Conservation (phyloP, 1,284 basidiomycete genomes). For the Ustilago lituana region DNA sequence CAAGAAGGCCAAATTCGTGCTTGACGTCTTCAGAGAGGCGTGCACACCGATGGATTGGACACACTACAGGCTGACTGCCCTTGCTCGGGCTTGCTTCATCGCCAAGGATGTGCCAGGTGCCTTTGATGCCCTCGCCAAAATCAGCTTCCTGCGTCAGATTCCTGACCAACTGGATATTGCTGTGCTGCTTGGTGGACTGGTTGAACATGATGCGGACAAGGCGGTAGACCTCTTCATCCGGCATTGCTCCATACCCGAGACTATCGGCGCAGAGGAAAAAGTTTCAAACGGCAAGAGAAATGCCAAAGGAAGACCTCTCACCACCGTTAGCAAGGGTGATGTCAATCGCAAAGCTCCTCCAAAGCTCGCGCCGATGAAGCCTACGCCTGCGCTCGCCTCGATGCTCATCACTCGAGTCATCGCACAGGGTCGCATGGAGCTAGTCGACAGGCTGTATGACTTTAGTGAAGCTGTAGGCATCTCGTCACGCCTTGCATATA, state of each 20-base stretch:
- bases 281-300: not conserved
- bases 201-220: constrained; percentile 30
- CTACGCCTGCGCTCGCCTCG: constrained; percentile 16
- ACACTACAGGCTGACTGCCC: constrained; percentile 35
- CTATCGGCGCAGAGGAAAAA: not conserved
- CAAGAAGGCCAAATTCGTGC: constrained; percentile 26
- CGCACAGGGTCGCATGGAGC: constrained; percentile 19
- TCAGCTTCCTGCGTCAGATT: constrained; percentile 22
- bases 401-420: constrained; percentile 25
- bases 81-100: constrained; percentile 32
- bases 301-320: not conserved
- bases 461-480: constrained; percentile 24
- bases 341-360: not conserved
- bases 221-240: constrained; percentile 36
- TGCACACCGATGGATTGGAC: constrained; percentile 31
- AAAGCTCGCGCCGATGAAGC: constrained; percentile 37
- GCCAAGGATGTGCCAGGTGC: constrained; percentile 30
- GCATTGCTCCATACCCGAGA: constrained; percentile 18
- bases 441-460: constrained; percentile 20
- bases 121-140: constrained; percentile 36
- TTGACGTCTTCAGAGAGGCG: constrained; percentile 25
- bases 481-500: not conserved
- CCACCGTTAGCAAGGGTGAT: not conserved
- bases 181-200: constrained; percentile 34
- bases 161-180: constrained; percentile 36